These are phyloP conservation scores for Dendrocalamus sinicus DNA, from an alignment of 176 grass and related monocot species.

Conservation along the genomic window DNA sequence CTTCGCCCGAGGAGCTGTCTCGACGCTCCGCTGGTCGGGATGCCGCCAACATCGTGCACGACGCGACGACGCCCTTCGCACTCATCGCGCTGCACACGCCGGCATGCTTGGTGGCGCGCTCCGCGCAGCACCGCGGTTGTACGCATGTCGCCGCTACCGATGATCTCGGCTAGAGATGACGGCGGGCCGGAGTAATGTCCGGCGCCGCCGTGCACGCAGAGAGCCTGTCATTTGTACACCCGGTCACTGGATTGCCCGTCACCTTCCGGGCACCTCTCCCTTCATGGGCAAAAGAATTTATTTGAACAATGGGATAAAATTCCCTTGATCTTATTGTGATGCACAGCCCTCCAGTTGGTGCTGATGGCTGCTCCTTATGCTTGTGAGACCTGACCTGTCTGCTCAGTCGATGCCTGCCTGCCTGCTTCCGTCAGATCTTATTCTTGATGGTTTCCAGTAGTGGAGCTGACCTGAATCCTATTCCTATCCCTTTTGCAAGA, in stretches of 20 bases:
- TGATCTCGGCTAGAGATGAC: too few species aligned
- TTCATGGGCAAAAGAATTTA: constrained; percentile 65
- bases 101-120: too few species aligned
- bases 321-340: constrained; percentile 16
- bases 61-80: too few species aligned
- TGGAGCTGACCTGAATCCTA: constrained; percentile 28
- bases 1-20: too few species aligned
- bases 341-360: constrained; percentile 27
- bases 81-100: too few species aligned
- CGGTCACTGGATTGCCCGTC: constrained; percentile 61
- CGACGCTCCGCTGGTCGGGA: too few species aligned
- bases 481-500: constrained; percentile 10
- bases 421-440: constrained; percentile 40
- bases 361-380: constrained; percentile 61
- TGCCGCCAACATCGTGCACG: too few species aligned
- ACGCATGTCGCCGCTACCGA: too few species aligned
- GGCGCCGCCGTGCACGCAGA: constrained; percentile 88
- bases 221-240: constrained; percentile 75
- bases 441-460: neutral
- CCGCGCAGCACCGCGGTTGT: too few species aligned
- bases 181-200: too few species aligned
- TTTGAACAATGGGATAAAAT: constrained; percentile 45
- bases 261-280: constrained; percentile 64
- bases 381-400: neutral
- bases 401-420: neutral